phyloP scores from a whole-genome alignment of 192 early-diverging fungal genomes.

The Entomortierella lignicola region DNA sequence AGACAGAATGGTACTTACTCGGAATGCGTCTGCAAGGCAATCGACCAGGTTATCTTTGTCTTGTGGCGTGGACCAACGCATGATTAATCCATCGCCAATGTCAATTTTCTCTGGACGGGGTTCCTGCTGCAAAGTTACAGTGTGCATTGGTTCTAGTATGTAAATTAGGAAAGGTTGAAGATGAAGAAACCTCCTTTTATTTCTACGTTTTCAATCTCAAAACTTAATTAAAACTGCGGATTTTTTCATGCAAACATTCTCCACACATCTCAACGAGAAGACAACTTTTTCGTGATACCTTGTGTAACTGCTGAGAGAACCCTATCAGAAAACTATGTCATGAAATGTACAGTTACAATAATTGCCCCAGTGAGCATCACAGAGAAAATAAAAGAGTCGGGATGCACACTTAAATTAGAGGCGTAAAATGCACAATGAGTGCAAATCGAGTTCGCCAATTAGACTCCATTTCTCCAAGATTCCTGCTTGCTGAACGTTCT shows the following conservation, averaged over 20 bases:
- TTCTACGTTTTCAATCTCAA: neutral
- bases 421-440: too few relatives aligned
- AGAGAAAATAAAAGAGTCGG: too few relatives aligned
- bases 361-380: too few relatives aligned
- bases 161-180: neutral
- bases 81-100: slow-evolving; percentile 34
- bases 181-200: neutral
- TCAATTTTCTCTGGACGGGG: slow-evolving; percentile 15
- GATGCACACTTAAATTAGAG: too few relatives aligned
- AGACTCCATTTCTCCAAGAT: too few relatives aligned
- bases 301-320: too few relatives aligned
- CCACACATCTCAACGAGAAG: too few relatives aligned
- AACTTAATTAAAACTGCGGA: neutral
- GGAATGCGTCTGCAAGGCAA: slow-evolving; percentile 15
- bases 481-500: too few relatives aligned
- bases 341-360: too few relatives aligned
- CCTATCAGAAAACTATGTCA: too few relatives aligned
- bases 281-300: too few relatives aligned
- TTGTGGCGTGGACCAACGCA: slow-evolving; percentile 32
- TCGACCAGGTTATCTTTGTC: slow-evolving; percentile 14
- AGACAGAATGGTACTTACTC: neutral
- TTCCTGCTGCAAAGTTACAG: neutral
- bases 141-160: neutral
- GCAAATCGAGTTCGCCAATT: too few relatives aligned
- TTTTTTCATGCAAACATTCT: neutral